Conservation (phyloP, 2,329 filamentous ascomycete genomes). For the Pseudodiploospora longispora region DNA sequence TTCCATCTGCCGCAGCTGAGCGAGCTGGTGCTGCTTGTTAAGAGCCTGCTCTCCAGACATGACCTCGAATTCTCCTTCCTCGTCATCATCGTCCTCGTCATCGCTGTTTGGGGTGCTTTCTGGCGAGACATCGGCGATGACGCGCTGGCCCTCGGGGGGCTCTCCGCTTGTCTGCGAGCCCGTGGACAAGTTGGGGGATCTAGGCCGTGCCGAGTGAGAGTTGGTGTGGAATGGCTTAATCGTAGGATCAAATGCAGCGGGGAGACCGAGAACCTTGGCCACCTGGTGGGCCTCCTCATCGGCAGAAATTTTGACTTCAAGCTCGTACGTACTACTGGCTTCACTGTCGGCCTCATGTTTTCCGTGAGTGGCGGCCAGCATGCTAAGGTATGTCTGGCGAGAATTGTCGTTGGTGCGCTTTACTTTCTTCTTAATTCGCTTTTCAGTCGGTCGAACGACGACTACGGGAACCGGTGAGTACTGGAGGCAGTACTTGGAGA, state of each 20-base stretch:
- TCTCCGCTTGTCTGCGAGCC: constrained; percentile 9
- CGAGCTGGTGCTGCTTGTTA: constrained; percentile 38
- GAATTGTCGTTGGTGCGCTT: constrained; percentile 73
- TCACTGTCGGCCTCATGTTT: constrained; percentile 52
- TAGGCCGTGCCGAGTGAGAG: constrained; percentile 5
- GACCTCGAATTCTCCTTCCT: constrained; percentile 37
- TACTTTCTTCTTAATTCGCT: constrained; percentile 81
- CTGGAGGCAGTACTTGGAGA: constrained; percentile 91
- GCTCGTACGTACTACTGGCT: constrained; percentile 43
- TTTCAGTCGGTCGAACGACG: constrained; percentile 79
- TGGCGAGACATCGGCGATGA: constrained; percentile 15
- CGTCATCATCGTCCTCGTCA: constrained; percentile 32
- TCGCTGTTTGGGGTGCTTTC: constrained; percentile 31
- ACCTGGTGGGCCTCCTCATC: constrained; percentile 59
- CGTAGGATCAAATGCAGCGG: constrained; percentile 55
- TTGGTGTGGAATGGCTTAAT: constrained; percentile 45
- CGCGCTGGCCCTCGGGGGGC: constrained; percentile 12
- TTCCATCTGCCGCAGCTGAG: constrained; percentile 52
- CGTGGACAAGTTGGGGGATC: constrained; percentile 13
- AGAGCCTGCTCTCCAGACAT: constrained; percentile 34
- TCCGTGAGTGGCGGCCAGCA: constrained; percentile 57
- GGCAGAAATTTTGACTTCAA: constrained; percentile 45
- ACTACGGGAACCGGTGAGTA: constrained; percentile 91
- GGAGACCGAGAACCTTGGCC: constrained; percentile 53
- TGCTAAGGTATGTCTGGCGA: constrained; percentile 68